Evolutionary conservation across 257 asterid genomes (phyloP), one percentile per base, ranked within the genome.

Genomic region (Thymus mandschuricus): DNA sequence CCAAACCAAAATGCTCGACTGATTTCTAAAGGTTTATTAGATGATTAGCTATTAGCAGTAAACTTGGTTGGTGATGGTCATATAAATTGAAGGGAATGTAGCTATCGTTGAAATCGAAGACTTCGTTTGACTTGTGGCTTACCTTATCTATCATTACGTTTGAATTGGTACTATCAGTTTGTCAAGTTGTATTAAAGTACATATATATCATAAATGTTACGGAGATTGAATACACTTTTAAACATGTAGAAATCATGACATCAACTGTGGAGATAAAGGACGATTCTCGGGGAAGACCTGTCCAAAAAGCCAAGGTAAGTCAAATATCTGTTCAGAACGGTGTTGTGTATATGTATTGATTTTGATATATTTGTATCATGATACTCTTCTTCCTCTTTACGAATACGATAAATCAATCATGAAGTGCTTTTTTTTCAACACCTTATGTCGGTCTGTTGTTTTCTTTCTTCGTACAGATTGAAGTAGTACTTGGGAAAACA

Each of bases 261-360:
- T 87, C 96, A 64, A 89, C 96, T 5, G 96, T 92, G 73, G 98
- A 92, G 72, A 84, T 89, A 71, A 89, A 78, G 66, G 98, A 92
- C 69, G 98, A 92, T 46, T 80, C 88, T 30, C 81, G 92, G 31
- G 96, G 96, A 66, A 80, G 98, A 48, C 88, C 96, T 1, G 78
- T 86, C 74, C 95, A 86, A 44, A 92, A 92, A 78, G 94, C 96
- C 59, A 92, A 89, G 91, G 98, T 86, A 75, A 46, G 73, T 68
- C 21, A n/a, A 52, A 3, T 50, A 65, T 44, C 30, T 55, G 11
- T 41, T 13, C 41, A 27, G 11, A 10, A 15, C 8, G n/a, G n/a
- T n/a, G n/a, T n/a, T n/a, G 56, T 30, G 45, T 12, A 50, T 55
- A 28, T 5, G 69, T 13, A 21, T 54, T 64, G 50, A 51, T 50